These are phyloP conservation scores for Persicaria maculosa DNA, from an alignment of 148 eudicot species.

Conservation along the genomic window DNA sequence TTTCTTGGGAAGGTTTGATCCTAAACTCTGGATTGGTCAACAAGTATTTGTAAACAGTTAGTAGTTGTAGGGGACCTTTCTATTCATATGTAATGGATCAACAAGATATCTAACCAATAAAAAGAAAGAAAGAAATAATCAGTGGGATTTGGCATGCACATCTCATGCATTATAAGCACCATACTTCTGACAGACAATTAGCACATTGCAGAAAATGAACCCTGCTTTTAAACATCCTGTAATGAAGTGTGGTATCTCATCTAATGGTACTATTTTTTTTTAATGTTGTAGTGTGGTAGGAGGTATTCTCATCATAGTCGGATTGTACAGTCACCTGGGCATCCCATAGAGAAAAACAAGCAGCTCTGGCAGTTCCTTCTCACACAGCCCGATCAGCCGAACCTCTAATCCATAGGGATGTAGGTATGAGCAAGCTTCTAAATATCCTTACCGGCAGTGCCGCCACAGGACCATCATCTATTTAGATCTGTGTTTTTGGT, in stretches of 20 bases:
- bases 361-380: slow-evolving; percentile 22
- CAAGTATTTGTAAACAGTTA: neutral
- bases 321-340: slow-evolving; percentile 98
- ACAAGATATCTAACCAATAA: too few relatives aligned
- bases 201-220: too few relatives aligned
- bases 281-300: slow-evolving; percentile 56
- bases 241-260: neutral
- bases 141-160: too few relatives aligned
- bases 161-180: too few relatives aligned
- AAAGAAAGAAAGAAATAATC: too few relatives aligned
- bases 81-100: too few relatives aligned
- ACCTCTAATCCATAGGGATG: slow-evolving; percentile 45
- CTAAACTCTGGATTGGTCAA: neutral
- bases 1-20: slow-evolving; percentile 67
- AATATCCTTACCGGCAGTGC: neutral
- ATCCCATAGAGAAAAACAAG: slow-evolving; percentile 55
- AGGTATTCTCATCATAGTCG: slow-evolving; percentile 65
- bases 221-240: neutral
- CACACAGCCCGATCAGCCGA: slow-evolving; percentile 39
- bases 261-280: neutral
- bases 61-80: neutral
- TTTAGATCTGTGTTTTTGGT: too few relatives aligned
- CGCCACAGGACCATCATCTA: neutral
- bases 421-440: slow-evolving; percentile 34
- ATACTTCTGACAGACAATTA: too few relatives aligned